Base-by-base conservation (phyloP, 345 rosid genomes). In the Theobroma cacao region DNA sequence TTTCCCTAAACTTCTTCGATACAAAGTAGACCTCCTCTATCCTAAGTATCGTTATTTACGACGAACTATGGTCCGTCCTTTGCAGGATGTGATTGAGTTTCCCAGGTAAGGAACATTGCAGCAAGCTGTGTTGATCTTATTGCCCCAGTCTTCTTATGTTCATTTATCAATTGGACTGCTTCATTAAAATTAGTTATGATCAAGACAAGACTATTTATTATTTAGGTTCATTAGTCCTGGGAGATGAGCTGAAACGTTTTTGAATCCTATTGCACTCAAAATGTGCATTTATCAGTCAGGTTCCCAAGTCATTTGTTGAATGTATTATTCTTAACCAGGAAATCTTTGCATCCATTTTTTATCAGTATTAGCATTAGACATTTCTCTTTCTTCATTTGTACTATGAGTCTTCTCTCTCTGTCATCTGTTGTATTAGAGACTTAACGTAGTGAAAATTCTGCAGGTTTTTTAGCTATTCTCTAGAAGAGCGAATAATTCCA, bases 381-480 rank as follows among this genome's bases (percentile, higher is more conserved):
- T 52, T 36, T 36, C 26, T 65, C 26, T 12, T 50, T 20, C 12
- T 40, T 64, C 2, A 4, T 13, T 62, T 34, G n/a, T n/a, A 18
- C 9, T 36, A 10, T 0, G 2, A 36, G 7, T 43, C 15, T n/a
- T 33, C 33, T 45, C 7, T 0, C 52, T 10, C 20, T 43, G 14
- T 30, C 24, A 56, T 38, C 64, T 68, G 15, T 62, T 17, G 3
- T 38, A 53, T 56, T 36, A 24, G 34, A 30, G 7, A 40, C 60
- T 76, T 56, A 86, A 60, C n/a, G 9, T 45, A 14, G 77, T 53
- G 72, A 71, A 74, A 78, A 58, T 20, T 75, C 53, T 63, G 71
- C 92, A 95, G 98, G 89, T 93, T 92, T 88, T 90, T 92, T 83
- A 93, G 99, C 86, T 95, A 93, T 85, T 92, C 94, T 34, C 86